Base-by-base conservation (phyloP, 208 protist genomes). In the Zelonia costaricensis region DNA sequence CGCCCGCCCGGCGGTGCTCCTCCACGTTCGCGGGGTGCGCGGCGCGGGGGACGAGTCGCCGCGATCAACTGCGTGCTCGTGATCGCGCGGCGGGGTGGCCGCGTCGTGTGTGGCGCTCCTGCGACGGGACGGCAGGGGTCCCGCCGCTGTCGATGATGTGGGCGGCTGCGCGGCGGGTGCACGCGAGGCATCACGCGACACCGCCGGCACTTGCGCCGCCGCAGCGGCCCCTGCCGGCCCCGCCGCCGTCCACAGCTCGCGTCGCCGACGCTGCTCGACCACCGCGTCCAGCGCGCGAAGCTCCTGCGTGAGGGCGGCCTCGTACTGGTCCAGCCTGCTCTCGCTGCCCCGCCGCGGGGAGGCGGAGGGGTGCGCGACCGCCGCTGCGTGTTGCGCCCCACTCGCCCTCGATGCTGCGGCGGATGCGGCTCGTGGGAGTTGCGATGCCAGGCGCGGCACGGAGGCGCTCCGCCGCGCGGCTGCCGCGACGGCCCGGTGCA, bases 181-280 rank as follows among this genome's bases (percentile, higher is more conserved):
- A 38, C 33, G 33, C 33, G 33, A 38, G 33, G 33, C n/a, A n/a
- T n/a, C n/a, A 38, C 33, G 33, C 4, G 33, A 38, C 33, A 10
- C 7, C 33, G 33, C 33, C 10, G 33, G 10, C 33, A n/a, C 33
- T 10, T 38, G 33, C 33, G 33, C 4, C 33, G 10, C 33, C 7
- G 33, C 33, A 38, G 33, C 33, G 33, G 33, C 33, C 49, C 20
- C 66, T n/a, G 23, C 36, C 2, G 66, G 42, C 28, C 48, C 56
- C 23, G 64, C 54, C 47, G 42, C 64, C 7, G 40, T 46, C 58
- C 66, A 69, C 31, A 72, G 33, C 8, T 16, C 39, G 3, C 43
- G 71, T 1, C 71, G 71, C 23, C 71, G 71, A 27, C 18, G 38
- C 44, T 44, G 16, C 54, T 78, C 71, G 2, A 76, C 30, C 16